These are phyloP conservation scores for Neurospora sp. DNA, from an alignment of 495 filamentous ascomycete genomes.

Conservation along the genomic window DNA sequence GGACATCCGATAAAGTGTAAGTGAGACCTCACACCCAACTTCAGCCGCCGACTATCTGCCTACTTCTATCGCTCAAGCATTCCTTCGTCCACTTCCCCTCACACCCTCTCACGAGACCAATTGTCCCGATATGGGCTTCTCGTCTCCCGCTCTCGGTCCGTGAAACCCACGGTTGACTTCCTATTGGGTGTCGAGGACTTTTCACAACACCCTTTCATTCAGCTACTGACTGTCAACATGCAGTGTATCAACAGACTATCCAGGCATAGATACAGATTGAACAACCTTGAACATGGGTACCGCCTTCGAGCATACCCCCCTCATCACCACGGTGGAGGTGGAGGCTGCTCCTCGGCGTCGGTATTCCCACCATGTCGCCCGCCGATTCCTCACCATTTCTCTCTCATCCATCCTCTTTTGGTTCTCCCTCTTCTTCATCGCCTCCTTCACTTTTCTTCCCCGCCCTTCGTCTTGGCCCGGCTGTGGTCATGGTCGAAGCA, in stretches of 20 bases:
- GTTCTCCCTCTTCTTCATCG: constrained; percentile 51
- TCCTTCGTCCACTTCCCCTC: background rate
- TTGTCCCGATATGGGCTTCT: background rate
- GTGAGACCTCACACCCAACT: background rate
- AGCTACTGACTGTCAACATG: background rate
- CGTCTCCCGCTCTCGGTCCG: background rate
- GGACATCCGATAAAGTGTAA: background rate
- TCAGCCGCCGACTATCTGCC: background rate
- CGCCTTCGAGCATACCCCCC: constrained; percentile 49
- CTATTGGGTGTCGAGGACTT: background rate
- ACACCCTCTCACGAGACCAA: background rate
- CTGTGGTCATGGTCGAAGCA: constrained; percentile 21
- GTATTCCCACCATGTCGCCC: constrained; percentile 58
- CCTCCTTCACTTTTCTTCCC: constrained; percentile 38
- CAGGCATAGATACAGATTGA: background rate
- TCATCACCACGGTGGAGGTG: constrained; percentile 49
- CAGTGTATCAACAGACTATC: background rate
- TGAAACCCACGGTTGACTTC: background rate
- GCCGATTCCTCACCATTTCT: constrained; percentile 61
- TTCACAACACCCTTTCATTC: background rate
- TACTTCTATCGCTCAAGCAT: background rate
- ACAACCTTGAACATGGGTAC: background rate
- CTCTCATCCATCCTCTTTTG: constrained; percentile 46
- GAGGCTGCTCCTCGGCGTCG: constrained; percentile 40
- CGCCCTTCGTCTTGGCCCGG: constrained; percentile 33